Evolutionary conservation across 2,329 filamentous ascomycete genomes (phyloP), one percentile per base, ranked within the genome.

Genomic region (Fusarium chaquense): DNA sequence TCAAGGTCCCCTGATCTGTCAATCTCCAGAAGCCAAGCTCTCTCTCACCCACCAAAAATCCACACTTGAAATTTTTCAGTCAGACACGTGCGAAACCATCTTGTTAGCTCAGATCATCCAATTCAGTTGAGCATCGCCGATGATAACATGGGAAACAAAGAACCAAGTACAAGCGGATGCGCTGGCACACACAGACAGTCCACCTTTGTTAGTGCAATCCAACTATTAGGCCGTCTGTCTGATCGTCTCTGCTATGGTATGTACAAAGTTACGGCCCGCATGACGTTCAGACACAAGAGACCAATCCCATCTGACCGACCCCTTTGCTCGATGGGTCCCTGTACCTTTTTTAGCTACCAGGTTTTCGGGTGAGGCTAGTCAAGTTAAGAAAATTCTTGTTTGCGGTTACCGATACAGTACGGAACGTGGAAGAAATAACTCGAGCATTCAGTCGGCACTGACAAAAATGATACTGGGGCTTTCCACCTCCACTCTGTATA

Each of bases 21-120:
- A 51, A 40, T 51, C 33, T 35, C 33, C 33, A 45, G 24, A 28
- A 53, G 33, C 46, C 32, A 47, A 35, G 30, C 30, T 40, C 49
- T 40, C 24, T 28, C 22, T 20, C 16, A 24, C 9, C 26, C 18
- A 46, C 36, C 30, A 33, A 36, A 28, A 38, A 43, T 56, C 66
- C 66, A 69, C 65, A 40, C 54, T 46, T 36, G 51, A 64, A 70
- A 62, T 30, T 70, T 70, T 45, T 22, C 40, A 43, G 46, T 26
- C 52, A 36, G 26, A 50, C 49, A 53, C 46, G 40, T 62, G 58
- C 45, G 50, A 56, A 45, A 38, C 30, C 51, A 32, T 35, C 35
- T 43, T 46, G 35, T 44, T 70, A 53, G 62, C 67, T 65, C 63
- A 65, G 63, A 69, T 70, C 67, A 69, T 68, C 58, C 43, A 65